A percentile compares a stretch with the other conserved stretches of the same genome.
phyloP scores from a whole-genome alignment of 129 eudicot genomes.

The Flaveria trinervia region DNA sequence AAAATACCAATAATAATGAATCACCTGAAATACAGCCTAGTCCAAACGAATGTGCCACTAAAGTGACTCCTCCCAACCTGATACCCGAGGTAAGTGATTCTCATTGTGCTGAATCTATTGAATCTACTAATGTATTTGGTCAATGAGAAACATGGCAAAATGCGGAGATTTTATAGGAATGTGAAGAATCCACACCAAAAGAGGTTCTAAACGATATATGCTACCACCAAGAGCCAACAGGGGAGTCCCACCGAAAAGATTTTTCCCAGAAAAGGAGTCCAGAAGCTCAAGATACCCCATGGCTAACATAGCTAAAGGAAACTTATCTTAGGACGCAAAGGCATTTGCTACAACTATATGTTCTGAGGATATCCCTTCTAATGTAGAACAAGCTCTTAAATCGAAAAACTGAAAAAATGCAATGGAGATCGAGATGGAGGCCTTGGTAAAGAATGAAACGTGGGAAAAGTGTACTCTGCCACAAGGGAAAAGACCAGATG shows the following conservation, averaged over 20 bases:
- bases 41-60: background rate
- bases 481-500: too few species aligned
- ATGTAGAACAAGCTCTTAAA: background rate
- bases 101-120: background rate
- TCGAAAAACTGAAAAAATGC: background rate
- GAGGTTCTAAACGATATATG: too few species aligned
- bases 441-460: too few species aligned
- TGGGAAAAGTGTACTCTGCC: too few species aligned
- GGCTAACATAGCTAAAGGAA: too few species aligned
- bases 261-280: too few species aligned
- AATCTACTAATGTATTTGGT: background rate
- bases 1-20: background rate
- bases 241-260: too few species aligned
- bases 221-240: too few species aligned
- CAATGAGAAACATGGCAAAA: background rate
- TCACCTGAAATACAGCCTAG: background rate
- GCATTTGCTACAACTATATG: background rate
- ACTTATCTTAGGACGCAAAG: too few species aligned
- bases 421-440: too few species aligned
- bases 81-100: background rate
- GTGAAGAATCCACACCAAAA: too few species aligned
- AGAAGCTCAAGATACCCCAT: too few species aligned
- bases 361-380: background rate
- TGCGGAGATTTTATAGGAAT: background rate
- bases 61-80: background rate